phyloP scores from a whole-genome alignment of 495 filamentous ascomycete genomes.

The Xylaria bambusicola region DNA sequence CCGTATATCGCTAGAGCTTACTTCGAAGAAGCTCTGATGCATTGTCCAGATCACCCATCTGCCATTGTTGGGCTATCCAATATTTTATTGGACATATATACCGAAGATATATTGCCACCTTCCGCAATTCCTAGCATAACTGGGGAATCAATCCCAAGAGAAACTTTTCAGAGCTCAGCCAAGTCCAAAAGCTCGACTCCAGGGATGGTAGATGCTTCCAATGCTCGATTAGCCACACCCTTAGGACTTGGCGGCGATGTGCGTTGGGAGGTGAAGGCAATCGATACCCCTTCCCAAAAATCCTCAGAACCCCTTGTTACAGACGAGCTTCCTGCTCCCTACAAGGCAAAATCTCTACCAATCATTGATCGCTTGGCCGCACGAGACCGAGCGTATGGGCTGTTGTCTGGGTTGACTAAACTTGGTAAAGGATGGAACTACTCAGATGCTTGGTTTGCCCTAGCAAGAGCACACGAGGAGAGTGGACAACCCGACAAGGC shows the following conservation, averaged over 20 bases:
- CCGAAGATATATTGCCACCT: constrained; percentile 56
- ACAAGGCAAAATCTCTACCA: constrained; percentile 56
- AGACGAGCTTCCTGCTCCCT: constrained; percentile 44
- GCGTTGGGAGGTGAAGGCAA: constrained; percentile 6
- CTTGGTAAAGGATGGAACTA: constrained; percentile 88
- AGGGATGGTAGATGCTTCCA: not conserved
- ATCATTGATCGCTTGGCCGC: constrained; percentile 77
- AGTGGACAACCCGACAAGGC: constrained; percentile 81
- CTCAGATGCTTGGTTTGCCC: constrained; percentile 89
- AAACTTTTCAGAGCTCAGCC: constrained; percentile 15
- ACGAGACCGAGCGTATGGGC: constrained; percentile 79
- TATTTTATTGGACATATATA: constrained; percentile 84
- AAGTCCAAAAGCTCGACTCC: constrained; percentile 14
- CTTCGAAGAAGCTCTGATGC: constrained; percentile 78
- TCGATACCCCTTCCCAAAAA: constrained; percentile 8
- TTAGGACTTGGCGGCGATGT: constrained; percentile 39
- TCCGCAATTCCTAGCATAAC: constrained; percentile 46
- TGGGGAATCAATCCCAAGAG: constrained; percentile 22
- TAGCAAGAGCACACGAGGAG: constrained; percentile 83
- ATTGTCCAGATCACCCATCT: constrained; percentile 71
- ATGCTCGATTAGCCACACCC: constrained; percentile 37
- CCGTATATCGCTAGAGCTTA: constrained; percentile 67
- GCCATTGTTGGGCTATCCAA: constrained; percentile 82
- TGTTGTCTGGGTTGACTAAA: constrained; percentile 80
- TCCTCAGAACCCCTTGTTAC: constrained; percentile 16